Conservation (phyloP, 129 eudicot genomes). For the Pulicaria dysenterica region DNA sequence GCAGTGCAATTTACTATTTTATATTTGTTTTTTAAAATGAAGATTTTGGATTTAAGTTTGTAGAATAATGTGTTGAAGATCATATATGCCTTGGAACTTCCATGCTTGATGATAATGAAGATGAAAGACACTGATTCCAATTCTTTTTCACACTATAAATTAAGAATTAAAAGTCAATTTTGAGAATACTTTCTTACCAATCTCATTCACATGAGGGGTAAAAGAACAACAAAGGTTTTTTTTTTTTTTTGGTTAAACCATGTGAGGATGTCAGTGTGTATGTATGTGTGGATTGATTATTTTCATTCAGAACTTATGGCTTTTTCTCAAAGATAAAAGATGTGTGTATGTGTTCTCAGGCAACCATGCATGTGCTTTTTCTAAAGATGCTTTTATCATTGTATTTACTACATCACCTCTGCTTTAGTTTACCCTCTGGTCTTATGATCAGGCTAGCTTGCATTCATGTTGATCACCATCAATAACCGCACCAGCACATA, state of each 20-base stretch:
- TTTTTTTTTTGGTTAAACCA: constrained; percentile 19
- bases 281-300: constrained; percentile 42
- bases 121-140: constrained; percentile 35
- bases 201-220: constrained; percentile 44
- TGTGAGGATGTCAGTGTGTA: constrained; percentile 44
- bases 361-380: constrained; percentile 51
- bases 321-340: too few relatives aligned
- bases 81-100: constrained; percentile 37
- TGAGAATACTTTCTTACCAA: not conserved
- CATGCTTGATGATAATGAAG: constrained; percentile 32
- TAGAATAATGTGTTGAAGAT: constrained; percentile 24
- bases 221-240: constrained; percentile 19
- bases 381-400: constrained; percentile 46
- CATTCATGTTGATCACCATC: constrained; percentile 18
- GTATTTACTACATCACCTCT: constrained; percentile 41
- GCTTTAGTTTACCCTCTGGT: constrained; percentile 26
- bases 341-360: constrained; percentile 39
- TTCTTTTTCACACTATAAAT: constrained; percentile 1
- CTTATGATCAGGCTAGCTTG: constrained; percentile 21
- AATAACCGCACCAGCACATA: not conserved
- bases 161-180: not conserved
- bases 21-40: constrained; percentile 16
- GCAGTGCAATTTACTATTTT: not conserved
- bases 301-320: constrained; percentile 43
- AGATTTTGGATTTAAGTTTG: constrained; percentile 26